These are phyloP conservation scores for Boechera retrofracta DNA, from an alignment of 345 rosid species.

Conservation along the genomic window DNA sequence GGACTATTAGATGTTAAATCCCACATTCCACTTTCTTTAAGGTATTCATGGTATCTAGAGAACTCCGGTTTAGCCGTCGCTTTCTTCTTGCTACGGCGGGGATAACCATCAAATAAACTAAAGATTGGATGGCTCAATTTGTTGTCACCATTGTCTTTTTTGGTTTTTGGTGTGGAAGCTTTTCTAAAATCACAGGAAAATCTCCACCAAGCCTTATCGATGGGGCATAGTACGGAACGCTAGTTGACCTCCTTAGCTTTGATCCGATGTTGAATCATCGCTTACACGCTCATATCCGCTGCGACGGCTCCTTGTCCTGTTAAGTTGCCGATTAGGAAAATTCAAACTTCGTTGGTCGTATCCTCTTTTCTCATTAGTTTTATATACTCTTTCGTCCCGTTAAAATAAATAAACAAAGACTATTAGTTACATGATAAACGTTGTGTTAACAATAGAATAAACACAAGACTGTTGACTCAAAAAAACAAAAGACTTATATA, in stretches of 20 bases:
- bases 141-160: not conserved
- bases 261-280: not conserved
- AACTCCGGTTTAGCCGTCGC: not conserved
- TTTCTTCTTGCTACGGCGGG: not conserved
- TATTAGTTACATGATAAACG: not conserved
- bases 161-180: not conserved
- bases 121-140: not conserved
- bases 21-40: not conserved
- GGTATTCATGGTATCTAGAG: not conserved
- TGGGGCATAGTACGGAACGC: not conserved
- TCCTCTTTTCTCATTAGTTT: not conserved
- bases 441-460: not conserved
- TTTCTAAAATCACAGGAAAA: not conserved
- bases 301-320: not conserved
- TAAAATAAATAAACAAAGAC: too few species aligned
- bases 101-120: not conserved
- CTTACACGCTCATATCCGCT: not conserved
- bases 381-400: too few species aligned
- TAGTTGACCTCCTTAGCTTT: not conserved
- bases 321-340: not conserved
- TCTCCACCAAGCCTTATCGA: not conserved
- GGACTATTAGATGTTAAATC: not conserved
- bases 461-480: not conserved
- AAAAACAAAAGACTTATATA: not conserved
- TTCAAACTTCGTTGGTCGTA: not conserved